Base-by-base conservation (phyloP, 2,329 filamentous ascomycete species). In the Cladosporium sp. region DNA sequence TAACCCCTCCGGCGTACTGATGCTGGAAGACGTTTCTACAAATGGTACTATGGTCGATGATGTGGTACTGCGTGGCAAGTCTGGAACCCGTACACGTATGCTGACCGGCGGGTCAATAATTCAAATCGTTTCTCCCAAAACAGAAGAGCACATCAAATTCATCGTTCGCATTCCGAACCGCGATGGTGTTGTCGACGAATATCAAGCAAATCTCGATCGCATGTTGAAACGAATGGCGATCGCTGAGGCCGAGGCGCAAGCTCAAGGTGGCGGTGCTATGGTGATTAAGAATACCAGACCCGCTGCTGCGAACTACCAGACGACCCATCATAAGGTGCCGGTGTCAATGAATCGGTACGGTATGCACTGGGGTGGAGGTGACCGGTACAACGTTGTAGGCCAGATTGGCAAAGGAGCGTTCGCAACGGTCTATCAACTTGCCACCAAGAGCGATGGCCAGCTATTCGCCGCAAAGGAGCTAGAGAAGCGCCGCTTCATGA, bases 11-110 rank as follows among this genome's bases (percentile, higher is more conserved):
- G 90, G 89, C 28, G 87, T 89, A 59, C 82, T 97, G 64, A 96
- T 99, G 91, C 78, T 97, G 12, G 88, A 96, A 72, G 94, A 99
- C 70, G 84, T 87, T 70, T 97, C 94, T 0, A 97, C 92, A n/a
- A 99, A 97, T 69, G 94, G 94, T 28, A 97, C 94, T 3, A 80
- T 90, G 60, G 90, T 97, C 59, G 92, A 97, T 73, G 81, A 84
- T 22, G 78, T 80, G 17, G 77, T 90, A 37, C 80, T 99, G 15
- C 81, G 76, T 59, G 75, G 80, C 59, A 85, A 82, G 65, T 36
- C 51, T 40, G 45, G 69, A 71, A 37, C 78, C 70, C 62, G 79
- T 65, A 82, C 78, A 20, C 80, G 88, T 62, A 91, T 89, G 74
- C 80, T 96, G 39, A 83, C 79, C 45, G 86, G 85, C 51, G 90